Conservation (phyloP, 192 early-diverging fungal species). For the Backusella sp. region DNA sequence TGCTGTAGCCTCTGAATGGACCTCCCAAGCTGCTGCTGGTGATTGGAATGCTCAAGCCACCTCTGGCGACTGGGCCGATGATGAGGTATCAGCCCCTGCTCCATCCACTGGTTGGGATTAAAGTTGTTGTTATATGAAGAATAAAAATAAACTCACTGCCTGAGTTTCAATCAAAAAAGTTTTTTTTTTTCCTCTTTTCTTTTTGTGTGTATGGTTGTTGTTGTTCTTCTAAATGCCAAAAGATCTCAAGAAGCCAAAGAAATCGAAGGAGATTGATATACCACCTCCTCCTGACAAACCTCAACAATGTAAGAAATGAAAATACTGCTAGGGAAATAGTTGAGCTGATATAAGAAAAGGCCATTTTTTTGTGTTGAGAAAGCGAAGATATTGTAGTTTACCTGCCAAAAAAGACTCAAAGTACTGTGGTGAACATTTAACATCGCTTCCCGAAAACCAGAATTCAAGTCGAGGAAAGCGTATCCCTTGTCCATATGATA, state of each 20-base stretch:
- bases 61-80: constrained; percentile 28
- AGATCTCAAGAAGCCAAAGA: constrained; percentile 14
- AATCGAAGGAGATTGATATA: constrained; percentile 17
- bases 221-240: constrained; percentile 26
- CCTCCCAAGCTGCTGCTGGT: neutral
- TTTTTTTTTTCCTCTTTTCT: neutral
- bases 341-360: constrained; percentile 17
- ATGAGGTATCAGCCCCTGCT: constrained; percentile 8
- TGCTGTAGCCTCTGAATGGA: constrained; percentile 29
- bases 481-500: constrained; percentile 75
- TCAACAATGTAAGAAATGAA: constrained; percentile 39
- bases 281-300: constrained; percentile 42
- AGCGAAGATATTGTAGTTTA: constrained; percentile 65
- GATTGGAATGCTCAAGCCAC: constrained; percentile 25
- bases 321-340: neutral
- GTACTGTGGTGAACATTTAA: constrained; percentile 75
- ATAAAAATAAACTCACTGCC: neutral
- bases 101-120: constrained; percentile 20
- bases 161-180: neutral
- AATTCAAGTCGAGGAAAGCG: constrained; percentile 36
- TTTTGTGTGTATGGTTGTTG: neutral
- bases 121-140: neutral
- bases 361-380: constrained; percentile 55
- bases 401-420: constrained; percentile 47
- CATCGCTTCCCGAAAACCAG: constrained; percentile 27